Evolutionary conservation across 257 asterid species (phyloP), one percentile per base, ranked within the genome.

Genomic region (Jacaranda mimosifolia): DNA sequence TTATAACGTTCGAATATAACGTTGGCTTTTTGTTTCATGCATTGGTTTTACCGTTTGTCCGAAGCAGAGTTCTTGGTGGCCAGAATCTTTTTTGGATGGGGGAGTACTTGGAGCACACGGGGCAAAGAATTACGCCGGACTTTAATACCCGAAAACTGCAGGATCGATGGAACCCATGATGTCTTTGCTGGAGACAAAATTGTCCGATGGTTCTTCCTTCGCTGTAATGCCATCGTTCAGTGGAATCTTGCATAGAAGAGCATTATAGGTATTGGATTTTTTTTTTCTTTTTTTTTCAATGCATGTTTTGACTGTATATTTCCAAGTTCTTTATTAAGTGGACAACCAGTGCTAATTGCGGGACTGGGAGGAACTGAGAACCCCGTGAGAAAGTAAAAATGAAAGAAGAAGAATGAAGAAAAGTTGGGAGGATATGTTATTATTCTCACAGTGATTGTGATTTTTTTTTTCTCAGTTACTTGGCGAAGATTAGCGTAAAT

Each of bases 111-210:
- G n/a, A 15, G 53, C 36, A 32, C 15, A 39, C 4, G 32, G 12
- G 21, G 12, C 10, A 12, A 42, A 38, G 40, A 45, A 46, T 21
- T 13, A 26, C 42, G 21, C 46, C 57, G 45, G 66, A 14, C 39
- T 76, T 40, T 10, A 39, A 13, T 63, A 13, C 36, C 8, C 35
- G 36, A 18, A 56, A 43, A 13, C 48, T 18, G 75, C 17, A 56
- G 18, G 59, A 38, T 45, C 32, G 36, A 53, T 76, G 55, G 13
- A 21, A 67, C 49, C 48, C 15, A 18, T 65, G 38, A 40, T 45
- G 39, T 38, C 56, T 12, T 72, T 6, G 21, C 78, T 18, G 78
- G 71, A 46, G 63, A 53, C 39, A 6, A 60, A 19, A 53, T 15
- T 17, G 6, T 43, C 60, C 35, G 66, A 35, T 32, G 77, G 65